phyloP scores from a whole-genome alignment of 2,329 filamentous ascomycete genomes.

The Albifimbria verrucaria region DNA sequence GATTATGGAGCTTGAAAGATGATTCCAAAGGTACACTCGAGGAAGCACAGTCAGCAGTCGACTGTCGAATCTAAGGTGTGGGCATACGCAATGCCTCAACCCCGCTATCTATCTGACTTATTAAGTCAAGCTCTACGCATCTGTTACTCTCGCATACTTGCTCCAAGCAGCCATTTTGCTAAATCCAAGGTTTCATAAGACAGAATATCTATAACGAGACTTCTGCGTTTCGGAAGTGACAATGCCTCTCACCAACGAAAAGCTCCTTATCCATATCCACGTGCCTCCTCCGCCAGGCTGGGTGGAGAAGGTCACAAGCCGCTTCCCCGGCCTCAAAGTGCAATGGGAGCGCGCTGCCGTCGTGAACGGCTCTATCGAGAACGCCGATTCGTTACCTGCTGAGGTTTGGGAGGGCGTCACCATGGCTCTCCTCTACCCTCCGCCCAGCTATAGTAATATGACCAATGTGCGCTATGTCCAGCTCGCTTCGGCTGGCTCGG shows the following conservation, averaged over 20 bases:
- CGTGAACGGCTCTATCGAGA: constrained; percentile 11
- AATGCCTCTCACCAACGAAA: constrained; percentile 30
- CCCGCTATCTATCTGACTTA: too few relatives aligned
- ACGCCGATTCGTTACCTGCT: constrained; percentile 22
- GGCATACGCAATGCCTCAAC: too few relatives aligned
- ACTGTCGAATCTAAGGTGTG: background rate
- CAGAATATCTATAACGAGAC: background rate
- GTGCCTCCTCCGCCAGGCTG: constrained; percentile 27
- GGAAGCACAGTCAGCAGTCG: too few relatives aligned
- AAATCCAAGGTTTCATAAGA: background rate
- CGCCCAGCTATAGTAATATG: constrained; percentile 27
- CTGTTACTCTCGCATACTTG: too few relatives aligned
- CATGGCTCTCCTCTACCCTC: constrained; percentile 28
- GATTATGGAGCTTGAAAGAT: too few relatives aligned
- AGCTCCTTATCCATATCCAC: constrained; percentile 36
- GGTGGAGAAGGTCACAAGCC: constrained; percentile 26
- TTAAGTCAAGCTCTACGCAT: too few relatives aligned
- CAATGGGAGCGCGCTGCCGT: constrained; percentile 26
- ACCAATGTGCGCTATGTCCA: constrained; percentile 41
- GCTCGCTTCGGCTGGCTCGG: constrained; percentile 39
- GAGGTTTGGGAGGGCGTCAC: constrained; percentile 39
- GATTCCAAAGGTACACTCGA: too few relatives aligned
- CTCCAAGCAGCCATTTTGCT: too few relatives aligned
- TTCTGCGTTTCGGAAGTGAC: background rate
- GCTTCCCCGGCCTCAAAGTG: constrained; percentile 35